phyloP scores from a whole-genome alignment of 352 stramenopile species.

The Pythium plurisporium region DNA sequence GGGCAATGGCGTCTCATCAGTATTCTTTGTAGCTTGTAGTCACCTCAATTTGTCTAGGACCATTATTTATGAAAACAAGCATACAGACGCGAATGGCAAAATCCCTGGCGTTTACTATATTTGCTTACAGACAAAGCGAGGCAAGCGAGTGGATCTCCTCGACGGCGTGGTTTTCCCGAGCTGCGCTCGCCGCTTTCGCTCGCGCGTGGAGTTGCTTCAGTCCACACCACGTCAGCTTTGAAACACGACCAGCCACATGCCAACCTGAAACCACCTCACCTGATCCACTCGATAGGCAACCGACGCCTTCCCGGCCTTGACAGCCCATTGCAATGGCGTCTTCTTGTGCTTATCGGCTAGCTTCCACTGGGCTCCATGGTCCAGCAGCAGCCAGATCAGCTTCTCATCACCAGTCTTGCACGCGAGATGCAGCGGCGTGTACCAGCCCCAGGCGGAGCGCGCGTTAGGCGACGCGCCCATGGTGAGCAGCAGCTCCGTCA shows the following conservation, averaged over 20 bases:
- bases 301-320: constrained; percentile 60
- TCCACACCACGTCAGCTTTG: background rate
- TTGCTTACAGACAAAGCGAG: background rate
- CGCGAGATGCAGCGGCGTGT: constrained; percentile 69
- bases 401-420: constrained; percentile 61
- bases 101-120: background rate
- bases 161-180: background rate
- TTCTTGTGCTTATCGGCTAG: constrained; percentile 58
- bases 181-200: constrained; percentile 19
- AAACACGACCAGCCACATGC: background rate
- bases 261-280: constrained; percentile 13
- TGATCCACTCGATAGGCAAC: constrained; percentile 74
- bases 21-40: constrained; percentile 1
- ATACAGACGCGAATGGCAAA: background rate
- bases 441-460: constrained; percentile 73
- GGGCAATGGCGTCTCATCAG: no score
- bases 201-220: constrained; percentile 45
- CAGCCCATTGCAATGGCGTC: constrained; percentile 69
- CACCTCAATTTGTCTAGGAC: constrained; percentile 1
- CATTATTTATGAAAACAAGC: constrained; percentile 15
- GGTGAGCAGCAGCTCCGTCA: constrained; percentile 44
- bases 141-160: background rate
- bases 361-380: constrained; percentile 54
- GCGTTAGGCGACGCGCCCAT: constrained; percentile 49
- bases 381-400: constrained; percentile 60